Evolutionary conservation across 345 rosid genomes (phyloP).

Genomic region (Brassica cretica): DNA sequence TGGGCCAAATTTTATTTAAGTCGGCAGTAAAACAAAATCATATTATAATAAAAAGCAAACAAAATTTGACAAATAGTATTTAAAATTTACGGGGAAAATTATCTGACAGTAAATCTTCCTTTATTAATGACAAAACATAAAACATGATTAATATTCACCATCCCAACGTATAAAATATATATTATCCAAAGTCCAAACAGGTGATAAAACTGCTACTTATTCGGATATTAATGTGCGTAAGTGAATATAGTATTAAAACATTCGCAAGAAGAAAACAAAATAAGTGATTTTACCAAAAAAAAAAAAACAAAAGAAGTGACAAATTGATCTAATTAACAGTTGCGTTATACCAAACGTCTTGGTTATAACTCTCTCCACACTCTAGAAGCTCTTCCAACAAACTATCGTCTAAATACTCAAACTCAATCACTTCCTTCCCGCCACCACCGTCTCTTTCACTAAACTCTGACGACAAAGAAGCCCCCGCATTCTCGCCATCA

Average conservation of each 20-base stretch:
- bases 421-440: constrained; percentile 59
- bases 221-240: neutral
- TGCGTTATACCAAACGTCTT: neutral
- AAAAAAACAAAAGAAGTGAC: neutral
- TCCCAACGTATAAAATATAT: neutral
- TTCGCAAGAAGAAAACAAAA: neutral
- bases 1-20: neutral
- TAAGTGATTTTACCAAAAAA: neutral
- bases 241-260: neutral
- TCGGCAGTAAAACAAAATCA: neutral
- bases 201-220: neutral
- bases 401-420: constrained; percentile 72
- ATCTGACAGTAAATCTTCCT: too few relatives aligned
- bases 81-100: too few relatives aligned
- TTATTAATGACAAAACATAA: too few relatives aligned
- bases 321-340: constrained; percentile 12
- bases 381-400: constrained; percentile 76
- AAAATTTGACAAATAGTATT: too few relatives aligned
- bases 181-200: too few relatives aligned
- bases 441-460: constrained; percentile 25
- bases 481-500: constrained; percentile 24
- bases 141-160: neutral
- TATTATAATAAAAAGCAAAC: neutral
- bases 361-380: constrained; percentile 30
- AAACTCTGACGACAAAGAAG: constrained; percentile 20